phyloP scores from a whole-genome alignment of 768 basidiomycete genomes.

The Naematelia aurantialba region DNA sequence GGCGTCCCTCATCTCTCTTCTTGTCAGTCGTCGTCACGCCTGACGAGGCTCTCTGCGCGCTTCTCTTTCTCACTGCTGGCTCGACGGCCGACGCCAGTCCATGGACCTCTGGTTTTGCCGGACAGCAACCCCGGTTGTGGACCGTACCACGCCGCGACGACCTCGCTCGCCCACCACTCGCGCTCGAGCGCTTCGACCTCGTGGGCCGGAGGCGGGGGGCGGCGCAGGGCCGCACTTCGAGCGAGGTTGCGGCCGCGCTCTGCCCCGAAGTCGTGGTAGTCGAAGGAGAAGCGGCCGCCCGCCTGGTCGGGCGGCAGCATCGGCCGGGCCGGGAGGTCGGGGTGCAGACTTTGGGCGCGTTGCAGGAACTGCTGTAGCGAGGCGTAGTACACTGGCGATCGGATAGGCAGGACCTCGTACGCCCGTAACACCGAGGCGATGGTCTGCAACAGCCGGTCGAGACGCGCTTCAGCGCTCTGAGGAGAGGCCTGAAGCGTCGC shows the following conservation, averaged over 20 bases:
- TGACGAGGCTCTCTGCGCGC: not conserved
- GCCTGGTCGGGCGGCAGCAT: too few relatives aligned
- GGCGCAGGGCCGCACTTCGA: too few relatives aligned
- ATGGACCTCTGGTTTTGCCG: not conserved
- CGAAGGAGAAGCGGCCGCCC: too few relatives aligned
- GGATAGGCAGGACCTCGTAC: slow-evolving; percentile 7
- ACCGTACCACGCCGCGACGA: slow-evolving; percentile 37
- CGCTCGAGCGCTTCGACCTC: slow-evolving; percentile 23
- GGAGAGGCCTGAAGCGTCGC: not conserved
- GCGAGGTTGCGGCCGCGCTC: too few relatives aligned
- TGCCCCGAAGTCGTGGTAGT: too few relatives aligned
- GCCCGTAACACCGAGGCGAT: slow-evolving; percentile 10
- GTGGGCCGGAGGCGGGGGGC: not conserved
- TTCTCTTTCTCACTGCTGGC: not conserved
- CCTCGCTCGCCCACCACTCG: slow-evolving; percentile 36
- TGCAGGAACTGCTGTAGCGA: slow-evolving; percentile 11
- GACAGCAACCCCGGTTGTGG: slow-evolving; percentile 17
- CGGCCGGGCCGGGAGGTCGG: not conserved
- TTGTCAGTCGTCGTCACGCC: not conserved
- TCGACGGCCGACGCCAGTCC: not conserved
- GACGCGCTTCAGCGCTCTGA: slow-evolving; percentile 2
- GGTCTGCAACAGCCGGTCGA: slow-evolving; percentile 7
- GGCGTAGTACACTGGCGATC: slow-evolving; percentile 10
- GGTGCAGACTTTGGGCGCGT: slow-evolving; percentile 2
- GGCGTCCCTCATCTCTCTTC: not conserved